Evolutionary conservation across 2,329 filamentous ascomycete genomes (phyloP).

Genomic region (Huntiella decipiens): DNA sequence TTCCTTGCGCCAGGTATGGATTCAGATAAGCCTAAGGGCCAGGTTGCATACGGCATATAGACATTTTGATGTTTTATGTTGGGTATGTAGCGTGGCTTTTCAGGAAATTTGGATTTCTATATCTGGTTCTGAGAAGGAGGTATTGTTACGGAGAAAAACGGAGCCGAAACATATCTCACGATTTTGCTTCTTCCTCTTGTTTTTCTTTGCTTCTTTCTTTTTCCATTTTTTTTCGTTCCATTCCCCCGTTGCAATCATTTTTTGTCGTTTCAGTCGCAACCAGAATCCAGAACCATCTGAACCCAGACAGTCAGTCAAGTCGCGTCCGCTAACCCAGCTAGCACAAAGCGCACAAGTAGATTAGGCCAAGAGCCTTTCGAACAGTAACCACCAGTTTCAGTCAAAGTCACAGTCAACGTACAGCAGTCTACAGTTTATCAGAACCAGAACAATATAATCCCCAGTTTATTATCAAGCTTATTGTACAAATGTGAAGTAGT

Average conservation of each 20-base stretch:
- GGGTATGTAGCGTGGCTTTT: background rate
- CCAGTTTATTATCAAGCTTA: background rate
- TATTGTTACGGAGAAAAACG: background rate
- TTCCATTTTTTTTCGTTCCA: background rate
- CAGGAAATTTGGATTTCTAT: background rate
- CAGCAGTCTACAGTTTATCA: conserved; percentile 1
- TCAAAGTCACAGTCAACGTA: conserved; percentile 1
- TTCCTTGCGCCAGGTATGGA: conserved; percentile 56
- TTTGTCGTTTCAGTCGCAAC: background rate
- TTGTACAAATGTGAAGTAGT: background rate
- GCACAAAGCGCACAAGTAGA: background rate
- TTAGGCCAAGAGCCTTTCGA: background rate
- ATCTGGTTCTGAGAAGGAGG: background rate
- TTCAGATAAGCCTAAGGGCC: conserved; percentile 41
- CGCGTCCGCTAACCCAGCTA: background rate
- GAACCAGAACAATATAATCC: conserved; percentile 3
- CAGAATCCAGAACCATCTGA: background rate
- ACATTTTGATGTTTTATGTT: background rate
- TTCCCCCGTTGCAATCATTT: background rate
- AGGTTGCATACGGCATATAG: conserved; percentile 39
- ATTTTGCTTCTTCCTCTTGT: conserved; percentile 2
- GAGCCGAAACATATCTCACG: background rate
- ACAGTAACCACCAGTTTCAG: background rate
- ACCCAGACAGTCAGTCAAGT: background rate
- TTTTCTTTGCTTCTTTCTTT: background rate